phyloP scores from a whole-genome alignment of 208 protist genomes.

The Trypanosoma brucei region DNA sequence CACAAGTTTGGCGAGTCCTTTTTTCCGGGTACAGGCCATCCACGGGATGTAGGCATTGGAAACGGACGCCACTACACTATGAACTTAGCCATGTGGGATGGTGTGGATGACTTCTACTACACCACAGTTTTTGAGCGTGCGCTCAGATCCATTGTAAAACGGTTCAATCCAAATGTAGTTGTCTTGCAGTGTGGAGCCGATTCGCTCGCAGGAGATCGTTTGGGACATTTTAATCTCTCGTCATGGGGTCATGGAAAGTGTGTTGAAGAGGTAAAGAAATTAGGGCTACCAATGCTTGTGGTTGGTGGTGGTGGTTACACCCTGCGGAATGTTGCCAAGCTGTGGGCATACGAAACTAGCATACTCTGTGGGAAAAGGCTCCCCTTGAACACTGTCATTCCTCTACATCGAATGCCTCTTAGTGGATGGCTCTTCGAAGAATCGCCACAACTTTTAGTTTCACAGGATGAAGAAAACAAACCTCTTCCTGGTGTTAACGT shows the following conservation, averaged over 20 bases:
- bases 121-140: conserved; percentile 72
- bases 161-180: conserved; percentile 91
- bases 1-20: conserved; percentile 99
- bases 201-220: conserved; percentile 95
- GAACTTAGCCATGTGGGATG: conserved; percentile 88
- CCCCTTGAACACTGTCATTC: conserved; percentile 61
- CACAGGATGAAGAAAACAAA: conserved; percentile 69
- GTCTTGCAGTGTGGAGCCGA: conserved; percentile 99
- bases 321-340: conserved; percentile 97
- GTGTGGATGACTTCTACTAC: conserved; percentile 90
- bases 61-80: conserved; percentile 79
- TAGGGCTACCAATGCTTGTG: conserved; percentile 94
- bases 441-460: conserved; percentile 60
- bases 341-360: conserved; percentile 95
- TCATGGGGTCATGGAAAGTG: conserved; percentile 93
- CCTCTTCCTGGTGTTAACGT: conserved; percentile 55
- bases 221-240: conserved; percentile 93
- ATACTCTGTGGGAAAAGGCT: conserved; percentile 69
- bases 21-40: conserved; percentile 97
- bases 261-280: conserved; percentile 91
- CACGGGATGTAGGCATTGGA: conserved; percentile 77
- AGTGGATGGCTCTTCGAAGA: conserved; percentile 85
- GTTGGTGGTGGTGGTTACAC: conserved; percentile 99
- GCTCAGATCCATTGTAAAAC: conserved; percentile 42
- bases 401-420: conserved; percentile 58